Evolutionary conservation across 1,284 basidiomycete species (phyloP), one percentile per base, ranked within the genome.

Genomic region (Ustilago crameri): DNA sequence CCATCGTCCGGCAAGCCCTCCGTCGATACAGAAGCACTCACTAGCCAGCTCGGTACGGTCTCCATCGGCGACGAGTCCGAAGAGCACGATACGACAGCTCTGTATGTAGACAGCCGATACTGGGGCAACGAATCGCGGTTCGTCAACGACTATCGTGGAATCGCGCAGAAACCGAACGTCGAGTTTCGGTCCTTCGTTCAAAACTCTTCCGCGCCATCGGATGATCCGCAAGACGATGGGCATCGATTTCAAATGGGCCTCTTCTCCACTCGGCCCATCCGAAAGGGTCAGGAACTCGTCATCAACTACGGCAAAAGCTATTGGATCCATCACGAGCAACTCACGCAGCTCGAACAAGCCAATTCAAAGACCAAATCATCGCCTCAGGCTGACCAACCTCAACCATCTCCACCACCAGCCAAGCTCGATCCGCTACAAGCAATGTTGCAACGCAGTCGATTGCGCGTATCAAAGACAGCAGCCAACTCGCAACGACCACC

Each of bases 281-380:
- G 86, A 68, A 93, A 91, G 80, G 91, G 92, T 2, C 89, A 93
- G 15, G 94, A 96, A 84, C 87, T 97, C 41, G 82, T 94, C 30
- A 91, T 95, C 32, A 92, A 90, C 22, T 96, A 96, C 80, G 93
- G 93, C n/a, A 94, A 94, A 79, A 87, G 88, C n/a, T 95, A 91
- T 89, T 95, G 93, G 93, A 23, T 56, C 20, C 68, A 71, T 45
- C 37, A 41, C n/a, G 60, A 64, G 3, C 60, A 70, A 20, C 43
- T 70, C 3, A 9, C 15, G 1, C 22, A 56, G 32, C 23, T 58
- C 14, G 23, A 51, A 20, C 23, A 23, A 3, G 38, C 30, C 3
- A 42, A 37, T 37, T 9, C 24, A 20, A 44, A 32, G 22, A n/a
- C 9, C 15, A 17, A 44, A 20, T 26, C 23, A n/a, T n/a, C n/a